A percentile compares a stretch with the other conserved stretches of the same genome.
These are phyloP conservation scores for Musa troglodytarum DNA, from an alignment of 176 grass and related monocot species.

Conservation along the genomic window DNA sequence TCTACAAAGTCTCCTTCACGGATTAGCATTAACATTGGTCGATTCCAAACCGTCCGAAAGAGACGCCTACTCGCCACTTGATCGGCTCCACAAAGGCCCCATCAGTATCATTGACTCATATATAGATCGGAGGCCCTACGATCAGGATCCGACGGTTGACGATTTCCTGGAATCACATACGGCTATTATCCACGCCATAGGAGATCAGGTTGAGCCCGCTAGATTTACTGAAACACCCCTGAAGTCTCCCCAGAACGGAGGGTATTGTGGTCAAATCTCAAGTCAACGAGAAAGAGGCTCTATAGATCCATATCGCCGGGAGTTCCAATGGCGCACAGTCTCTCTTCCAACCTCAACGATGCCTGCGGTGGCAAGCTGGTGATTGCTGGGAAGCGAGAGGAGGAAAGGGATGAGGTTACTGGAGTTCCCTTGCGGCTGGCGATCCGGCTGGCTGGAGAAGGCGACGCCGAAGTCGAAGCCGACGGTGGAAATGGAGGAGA, in stretches of 20 bases:
- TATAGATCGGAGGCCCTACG: background rate
- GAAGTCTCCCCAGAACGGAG: background rate
- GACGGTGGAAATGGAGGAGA: background rate
- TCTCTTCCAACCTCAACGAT: background rate
- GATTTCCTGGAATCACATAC: no score
- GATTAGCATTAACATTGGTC: no score
- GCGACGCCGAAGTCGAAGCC: background rate
- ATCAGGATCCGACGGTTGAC: background rate
- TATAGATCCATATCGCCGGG: background rate
- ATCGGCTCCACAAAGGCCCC: no score
- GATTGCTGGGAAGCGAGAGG: background rate
- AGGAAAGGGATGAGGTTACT: background rate
- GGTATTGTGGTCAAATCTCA: background rate
- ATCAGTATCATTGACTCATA: no score
- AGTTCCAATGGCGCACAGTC: background rate
- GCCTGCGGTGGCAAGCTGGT: background rate
- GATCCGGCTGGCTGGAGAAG: background rate
- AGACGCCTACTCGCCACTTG: no score
- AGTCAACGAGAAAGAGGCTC: background rate
- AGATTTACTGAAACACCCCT: background rate
- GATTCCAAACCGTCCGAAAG: no score
- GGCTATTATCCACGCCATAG: no score
- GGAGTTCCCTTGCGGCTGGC: constrained; percentile 2
- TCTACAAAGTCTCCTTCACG: no score
- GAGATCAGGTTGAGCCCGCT: background rate